These are phyloP conservation scores for Globisporangium splendens DNA, from an alignment of 352 stramenopile species.

Conservation along the genomic window DNA sequence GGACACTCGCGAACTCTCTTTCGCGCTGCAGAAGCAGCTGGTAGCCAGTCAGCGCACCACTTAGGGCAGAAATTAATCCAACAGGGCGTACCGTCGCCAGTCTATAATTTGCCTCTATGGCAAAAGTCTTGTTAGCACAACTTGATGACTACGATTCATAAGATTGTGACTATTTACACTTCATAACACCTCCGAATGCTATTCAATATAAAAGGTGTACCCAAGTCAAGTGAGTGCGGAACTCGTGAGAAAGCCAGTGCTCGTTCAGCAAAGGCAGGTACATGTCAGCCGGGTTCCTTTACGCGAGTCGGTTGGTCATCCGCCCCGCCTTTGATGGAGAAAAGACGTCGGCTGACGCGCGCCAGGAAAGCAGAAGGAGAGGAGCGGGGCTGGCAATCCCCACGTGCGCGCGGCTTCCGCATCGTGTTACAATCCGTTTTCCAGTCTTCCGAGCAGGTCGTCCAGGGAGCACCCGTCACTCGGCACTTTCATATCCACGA, in stretches of 20 bases:
- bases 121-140: neutral
- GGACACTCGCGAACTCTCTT: conserved; percentile 2
- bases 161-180: neutral
- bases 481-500: neutral
- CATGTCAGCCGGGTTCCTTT: conserved; percentile 4
- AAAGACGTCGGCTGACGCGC: conserved; percentile 4
- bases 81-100: neutral
- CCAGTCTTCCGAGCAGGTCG: conserved; percentile 18
- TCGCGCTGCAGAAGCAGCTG: conserved; percentile 15
- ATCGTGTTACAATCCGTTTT: conserved; percentile 27
- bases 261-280: conserved; percentile 14
- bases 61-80: neutral
- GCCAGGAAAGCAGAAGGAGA: conserved; percentile 1
- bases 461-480: too few species aligned
- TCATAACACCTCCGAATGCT: neutral
- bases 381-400: neutral
- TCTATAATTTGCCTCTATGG: neutral
- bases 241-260: conserved; percentile 12
- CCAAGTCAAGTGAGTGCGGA: neutral
- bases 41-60: conserved; percentile 2
- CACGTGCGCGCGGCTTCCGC: neutral
- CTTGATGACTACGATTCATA: neutral
- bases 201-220: neutral
- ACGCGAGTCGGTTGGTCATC: conserved; percentile 3
- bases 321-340: conserved; percentile 5